Conservation (phyloP, 345 rosid species). For the Lenwebbia sp. region DNA sequence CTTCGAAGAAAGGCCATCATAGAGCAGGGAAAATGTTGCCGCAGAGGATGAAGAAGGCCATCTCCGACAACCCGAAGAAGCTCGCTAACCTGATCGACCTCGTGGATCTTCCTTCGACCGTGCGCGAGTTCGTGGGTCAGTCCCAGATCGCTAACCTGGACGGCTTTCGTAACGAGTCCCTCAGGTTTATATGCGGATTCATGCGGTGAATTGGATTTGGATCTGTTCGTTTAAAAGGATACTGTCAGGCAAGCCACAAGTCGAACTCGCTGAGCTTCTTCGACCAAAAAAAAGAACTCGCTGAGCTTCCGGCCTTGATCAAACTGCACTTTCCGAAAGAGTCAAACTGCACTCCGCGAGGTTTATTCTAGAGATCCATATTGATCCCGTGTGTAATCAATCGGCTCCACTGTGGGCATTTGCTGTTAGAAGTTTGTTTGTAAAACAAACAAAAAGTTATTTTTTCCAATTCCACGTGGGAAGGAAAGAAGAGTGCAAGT, state of each 20-base stretch:
- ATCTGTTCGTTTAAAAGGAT: conserved; percentile 22
- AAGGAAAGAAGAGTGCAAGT: too few species aligned
- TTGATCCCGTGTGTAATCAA: background rate
- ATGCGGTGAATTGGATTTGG: background rate
- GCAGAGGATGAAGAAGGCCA: conserved; percentile 54
- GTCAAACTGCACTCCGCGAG: conserved; percentile 29
- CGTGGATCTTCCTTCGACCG: conserved; percentile 70
- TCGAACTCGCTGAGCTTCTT: conserved; percentile 71
- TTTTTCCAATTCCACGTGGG: too few species aligned
- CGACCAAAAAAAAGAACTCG: too few species aligned
- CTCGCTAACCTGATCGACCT: conserved; percentile 77
- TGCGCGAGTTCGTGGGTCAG: conserved; percentile 82
- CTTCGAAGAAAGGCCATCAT: background rate
- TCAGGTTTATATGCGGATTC: background rate
- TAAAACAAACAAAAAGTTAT: too few species aligned
- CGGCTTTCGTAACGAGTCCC: background rate
- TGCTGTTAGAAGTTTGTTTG: too few species aligned
- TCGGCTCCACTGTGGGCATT: background rate
- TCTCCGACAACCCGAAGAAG: conserved; percentile 73
- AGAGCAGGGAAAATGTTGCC: conserved; percentile 40
- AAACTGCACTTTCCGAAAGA: conserved; percentile 73
- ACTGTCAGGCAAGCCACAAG: conserved; percentile 60
- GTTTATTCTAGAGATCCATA: background rate
- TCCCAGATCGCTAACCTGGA: conserved; percentile 17
- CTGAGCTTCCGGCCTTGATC: conserved; percentile 76